Conservation (phyloP, 768 basidiomycete genomes). For the Phallus indusiatus region DNA sequence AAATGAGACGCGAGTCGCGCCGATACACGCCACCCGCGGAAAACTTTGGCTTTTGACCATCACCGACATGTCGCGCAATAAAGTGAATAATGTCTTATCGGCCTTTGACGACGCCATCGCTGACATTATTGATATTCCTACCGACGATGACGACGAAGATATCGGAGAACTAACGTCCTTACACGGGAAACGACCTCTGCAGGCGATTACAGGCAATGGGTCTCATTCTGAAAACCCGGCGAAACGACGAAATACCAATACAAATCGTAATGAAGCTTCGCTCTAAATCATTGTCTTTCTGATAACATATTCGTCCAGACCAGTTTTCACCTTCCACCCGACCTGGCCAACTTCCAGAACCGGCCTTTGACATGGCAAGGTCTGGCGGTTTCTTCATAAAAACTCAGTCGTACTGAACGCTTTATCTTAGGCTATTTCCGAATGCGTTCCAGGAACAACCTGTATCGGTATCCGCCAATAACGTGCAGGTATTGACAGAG, state of each 20-base stretch:
- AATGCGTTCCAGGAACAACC: constrained; percentile 4
- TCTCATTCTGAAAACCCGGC: neutral
- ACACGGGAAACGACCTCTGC: neutral
- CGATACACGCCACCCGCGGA: neutral
- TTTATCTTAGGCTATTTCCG: constrained; percentile 3
- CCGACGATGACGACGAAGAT: neutral
- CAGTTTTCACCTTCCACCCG: neutral
- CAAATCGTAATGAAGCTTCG: neutral
- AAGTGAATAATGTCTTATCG: neutral
- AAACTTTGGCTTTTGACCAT: neutral
- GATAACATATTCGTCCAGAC: neutral
- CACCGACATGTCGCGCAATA: neutral
- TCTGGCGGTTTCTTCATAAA: neutral
- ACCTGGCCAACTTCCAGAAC: neutral
- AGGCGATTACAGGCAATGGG: neutral
- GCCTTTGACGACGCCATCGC: constrained; percentile 1
- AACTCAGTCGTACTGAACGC: neutral
- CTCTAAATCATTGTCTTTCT: neutral
- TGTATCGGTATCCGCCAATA: neutral
- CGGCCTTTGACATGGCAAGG: constrained; percentile 2
- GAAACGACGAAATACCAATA: neutral
- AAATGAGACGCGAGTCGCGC: neutral
- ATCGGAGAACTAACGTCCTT: neutral
- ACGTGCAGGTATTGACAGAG: neutral
- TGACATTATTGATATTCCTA: neutral